phyloP scores from a whole-genome alignment of 805 yeast genomes.

The Ogataea nitratoaversa region DNA sequence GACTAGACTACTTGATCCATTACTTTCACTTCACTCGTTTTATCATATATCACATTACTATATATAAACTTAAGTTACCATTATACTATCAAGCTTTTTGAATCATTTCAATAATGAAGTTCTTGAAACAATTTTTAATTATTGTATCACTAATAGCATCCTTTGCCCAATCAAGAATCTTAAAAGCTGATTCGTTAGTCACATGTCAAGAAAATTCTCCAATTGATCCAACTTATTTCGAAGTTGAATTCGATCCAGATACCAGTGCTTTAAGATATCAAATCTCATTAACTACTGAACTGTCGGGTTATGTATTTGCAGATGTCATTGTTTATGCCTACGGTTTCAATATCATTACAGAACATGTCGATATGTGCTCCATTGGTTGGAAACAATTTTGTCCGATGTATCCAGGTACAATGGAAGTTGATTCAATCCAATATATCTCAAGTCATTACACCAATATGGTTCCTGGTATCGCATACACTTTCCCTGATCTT shows the following conservation, averaged over 20 bases:
- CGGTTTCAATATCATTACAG: slow-evolving; percentile 67
- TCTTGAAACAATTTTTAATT: neutral
- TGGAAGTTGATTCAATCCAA: slow-evolving; percentile 69
- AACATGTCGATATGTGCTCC: slow-evolving; percentile 57
- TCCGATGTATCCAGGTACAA: slow-evolving; percentile 77
- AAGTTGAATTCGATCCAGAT: slow-evolving; percentile 73
- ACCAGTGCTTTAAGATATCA: slow-evolving; percentile 63
- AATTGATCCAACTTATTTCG: slow-evolving; percentile 67
- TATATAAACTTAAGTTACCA: too few relatives aligned
- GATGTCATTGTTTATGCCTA: slow-evolving; percentile 76
- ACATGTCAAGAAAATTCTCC: slow-evolving; percentile 79
- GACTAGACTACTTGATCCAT: too few relatives aligned
- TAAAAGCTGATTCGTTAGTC: slow-evolving; percentile 72
- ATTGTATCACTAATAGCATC: slow-evolving; percentile 3
- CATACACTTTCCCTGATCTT: slow-evolving; percentile 80
- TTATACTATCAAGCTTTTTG: too few relatives aligned
- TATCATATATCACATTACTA: too few relatives aligned
- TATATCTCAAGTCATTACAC: slow-evolving; percentile 50
- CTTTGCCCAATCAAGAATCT: slow-evolving; percentile 28
- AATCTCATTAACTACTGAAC: slow-evolving; percentile 63
- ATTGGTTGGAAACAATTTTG: slow-evolving; percentile 83
- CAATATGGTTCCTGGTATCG: slow-evolving; percentile 71
- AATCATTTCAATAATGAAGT: too few relatives aligned
- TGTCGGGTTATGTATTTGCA: slow-evolving; percentile 65
- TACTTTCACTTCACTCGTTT: too few relatives aligned